phyloP scores from a whole-genome alignment of 75 land plant species.

The Cryptomeria japonica region DNA sequence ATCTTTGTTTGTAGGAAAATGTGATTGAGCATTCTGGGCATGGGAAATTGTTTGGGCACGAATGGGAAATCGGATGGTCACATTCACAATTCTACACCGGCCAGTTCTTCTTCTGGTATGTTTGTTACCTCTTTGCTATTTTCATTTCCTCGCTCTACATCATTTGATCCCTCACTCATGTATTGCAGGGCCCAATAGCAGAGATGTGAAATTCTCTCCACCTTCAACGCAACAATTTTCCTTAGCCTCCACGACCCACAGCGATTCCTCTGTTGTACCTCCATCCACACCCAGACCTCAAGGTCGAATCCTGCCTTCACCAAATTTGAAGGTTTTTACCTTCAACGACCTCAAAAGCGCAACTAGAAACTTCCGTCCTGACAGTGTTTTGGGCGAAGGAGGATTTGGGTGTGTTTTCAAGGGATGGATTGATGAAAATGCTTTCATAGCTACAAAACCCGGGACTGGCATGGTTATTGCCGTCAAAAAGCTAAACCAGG shows the following conservation, averaged over 20 bases:
- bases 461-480: slow-evolving; percentile 71
- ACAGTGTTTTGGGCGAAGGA: slow-evolving; percentile 65
- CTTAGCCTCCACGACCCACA: not conserved
- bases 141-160: not conserved
- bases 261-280: slow-evolving; percentile 13
- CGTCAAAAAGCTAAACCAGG: slow-evolving; percentile 62
- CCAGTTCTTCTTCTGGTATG: not conserved
- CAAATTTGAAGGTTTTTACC: slow-evolving; percentile 56
- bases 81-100: not conserved
- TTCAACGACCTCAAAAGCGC: slow-evolving; percentile 56
- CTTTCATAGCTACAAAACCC: slow-evolving; percentile 48
- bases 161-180: not conserved
- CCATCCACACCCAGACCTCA: slow-evolving; percentile 51
- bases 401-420: slow-evolving; percentile 78
- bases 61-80: not conserved
- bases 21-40: not conserved
- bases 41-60: slow-evolving; percentile 13
- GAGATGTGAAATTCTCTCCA: not conserved
- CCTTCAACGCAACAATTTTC: not conserved
- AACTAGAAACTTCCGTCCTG: slow-evolving; percentile 67
- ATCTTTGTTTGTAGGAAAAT: not conserved
- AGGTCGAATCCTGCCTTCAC: slow-evolving; percentile 48
- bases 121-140: not conserved
- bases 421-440: slow-evolving; percentile 71
- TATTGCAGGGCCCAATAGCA: not conserved